A percentile compares a stretch with the other conserved stretches of the same genome.
Conservation (phyloP, 495 filamentous ascomycete genomes). For the Aspergillus ostianus region DNA sequence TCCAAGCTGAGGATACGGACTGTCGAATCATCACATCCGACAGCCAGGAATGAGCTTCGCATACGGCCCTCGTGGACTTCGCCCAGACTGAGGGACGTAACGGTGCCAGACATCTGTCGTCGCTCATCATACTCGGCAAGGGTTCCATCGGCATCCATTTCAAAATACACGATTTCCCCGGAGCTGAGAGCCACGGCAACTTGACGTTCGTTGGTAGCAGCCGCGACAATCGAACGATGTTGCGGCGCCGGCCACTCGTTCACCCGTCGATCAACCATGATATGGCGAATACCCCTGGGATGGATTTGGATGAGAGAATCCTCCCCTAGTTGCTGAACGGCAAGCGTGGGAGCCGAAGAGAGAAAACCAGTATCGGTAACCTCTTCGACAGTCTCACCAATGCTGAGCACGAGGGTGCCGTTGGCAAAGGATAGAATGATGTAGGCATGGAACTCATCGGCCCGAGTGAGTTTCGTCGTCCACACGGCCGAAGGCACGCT, state of each 20-base stretch:
- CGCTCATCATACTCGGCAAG: slow-evolving; percentile 95
- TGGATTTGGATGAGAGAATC: slow-evolving; percentile 93
- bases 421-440: slow-evolving; percentile 70
- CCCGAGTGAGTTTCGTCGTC: slow-evolving; percentile 84
- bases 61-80: slow-evolving; percentile 86
- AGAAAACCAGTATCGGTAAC: slow-evolving; percentile 91
- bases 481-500: slow-evolving; percentile 85
- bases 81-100: slow-evolving; percentile 91
- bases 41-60: slow-evolving; percentile 85
- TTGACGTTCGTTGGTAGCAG: slow-evolving; percentile 88
- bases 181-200: slow-evolving; percentile 91
- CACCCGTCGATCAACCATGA: slow-evolving; percentile 72
- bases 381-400: slow-evolving; percentile 95
- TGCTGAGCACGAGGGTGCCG: slow-evolving; percentile 81
- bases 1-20: slow-evolving; percentile 89
- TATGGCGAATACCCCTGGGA: slow-evolving; percentile 89
- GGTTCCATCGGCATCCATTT: slow-evolving; percentile 87
- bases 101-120: slow-evolving; percentile 92
- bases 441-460: slow-evolving; percentile 82
- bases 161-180: slow-evolving; percentile 96
- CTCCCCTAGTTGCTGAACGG: slow-evolving; percentile 90
- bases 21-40: slow-evolving; percentile 95
- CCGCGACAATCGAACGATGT: slow-evolving; percentile 93
- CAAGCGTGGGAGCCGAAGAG: slow-evolving; percentile 79
- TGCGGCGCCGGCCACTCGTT: slow-evolving; percentile 95